These are phyloP conservation scores for Eucalyptus globulus DNA, from an alignment of 345 rosid genomes.

Conservation along the genomic window DNA sequence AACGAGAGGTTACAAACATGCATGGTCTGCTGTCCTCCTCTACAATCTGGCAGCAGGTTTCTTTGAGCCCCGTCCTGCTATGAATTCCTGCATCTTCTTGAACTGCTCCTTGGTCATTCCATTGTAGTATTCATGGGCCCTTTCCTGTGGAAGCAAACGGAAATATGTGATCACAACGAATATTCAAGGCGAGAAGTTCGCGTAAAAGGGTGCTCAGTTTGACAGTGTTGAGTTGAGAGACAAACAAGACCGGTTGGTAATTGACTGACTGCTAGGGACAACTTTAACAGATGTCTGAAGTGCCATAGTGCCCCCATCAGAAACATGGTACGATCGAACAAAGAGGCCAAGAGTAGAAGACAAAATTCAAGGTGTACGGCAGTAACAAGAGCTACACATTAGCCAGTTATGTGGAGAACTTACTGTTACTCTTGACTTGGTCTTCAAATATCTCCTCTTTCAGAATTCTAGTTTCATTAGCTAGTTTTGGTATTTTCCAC, in stretches of 20 bases:
- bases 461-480: background rate
- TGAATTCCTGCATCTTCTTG: conserved; percentile 93
- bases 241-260: background rate
- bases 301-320: background rate
- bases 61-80: conserved; percentile 53
- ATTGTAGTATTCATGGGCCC: conserved; percentile 60
- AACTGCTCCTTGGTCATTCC: conserved; percentile 91
- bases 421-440: background rate
- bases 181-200: background rate
- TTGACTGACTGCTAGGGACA: background rate
- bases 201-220: background rate
- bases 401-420: background rate
- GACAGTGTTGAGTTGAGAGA: background rate
- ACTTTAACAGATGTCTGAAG: background rate
- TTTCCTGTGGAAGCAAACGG: conserved; percentile 28
- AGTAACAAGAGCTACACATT: background rate
- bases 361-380: background rate
- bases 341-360: background rate
- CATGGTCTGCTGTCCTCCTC: background rate
- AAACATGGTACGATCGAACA: background rate
- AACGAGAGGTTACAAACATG: background rate
- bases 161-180: background rate
- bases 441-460: background rate
- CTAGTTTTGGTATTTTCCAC: background rate
- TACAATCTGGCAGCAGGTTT: conserved; percentile 59